These are phyloP conservation scores for Eimeria sp. DNA, from an alignment of 169 alveolate species.

Conservation along the genomic window DNA sequence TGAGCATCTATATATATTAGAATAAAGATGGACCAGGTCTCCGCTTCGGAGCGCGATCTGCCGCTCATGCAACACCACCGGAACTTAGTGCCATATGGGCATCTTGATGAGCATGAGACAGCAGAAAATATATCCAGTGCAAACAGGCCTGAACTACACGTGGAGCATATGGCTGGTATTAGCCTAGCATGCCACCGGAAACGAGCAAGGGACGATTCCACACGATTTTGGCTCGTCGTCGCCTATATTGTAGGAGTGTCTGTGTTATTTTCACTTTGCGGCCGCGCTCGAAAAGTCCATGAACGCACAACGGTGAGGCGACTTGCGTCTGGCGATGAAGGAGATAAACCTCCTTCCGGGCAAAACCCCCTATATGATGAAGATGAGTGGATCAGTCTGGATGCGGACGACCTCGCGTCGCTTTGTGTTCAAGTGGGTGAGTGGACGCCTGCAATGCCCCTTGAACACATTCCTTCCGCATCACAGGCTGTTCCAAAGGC, in stretches of 20 bases:
- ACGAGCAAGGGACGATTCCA: background rate
- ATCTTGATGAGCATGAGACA: background rate
- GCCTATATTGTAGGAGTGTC: background rate
- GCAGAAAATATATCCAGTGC: background rate
- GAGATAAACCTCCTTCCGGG: background rate
- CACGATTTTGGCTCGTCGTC: background rate
- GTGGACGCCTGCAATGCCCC: background rate
- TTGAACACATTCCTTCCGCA: background rate
- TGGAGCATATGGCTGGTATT: background rate
- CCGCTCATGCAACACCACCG: background rate
- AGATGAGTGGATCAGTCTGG: background rate
- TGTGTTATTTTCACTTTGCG: constrained; percentile 2
- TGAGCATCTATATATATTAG: background rate
- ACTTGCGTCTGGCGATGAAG: background rate
- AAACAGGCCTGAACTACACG: background rate
- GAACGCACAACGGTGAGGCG: background rate
- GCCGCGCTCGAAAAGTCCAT: background rate
- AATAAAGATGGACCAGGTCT: background rate
- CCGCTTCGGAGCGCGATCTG: background rate
- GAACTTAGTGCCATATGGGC: background rate
- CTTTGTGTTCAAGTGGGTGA: constrained; percentile 9
- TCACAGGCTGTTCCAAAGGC: background rate
- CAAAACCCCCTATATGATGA: background rate
- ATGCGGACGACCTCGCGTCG: constrained; percentile 7
- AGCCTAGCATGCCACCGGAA: background rate